Percentiles rank a stretch among this genome's conserved stretches.
phyloP scores from a whole-genome alignment of 106 monocot genomes.

The Dioscorea dumetorum region DNA sequence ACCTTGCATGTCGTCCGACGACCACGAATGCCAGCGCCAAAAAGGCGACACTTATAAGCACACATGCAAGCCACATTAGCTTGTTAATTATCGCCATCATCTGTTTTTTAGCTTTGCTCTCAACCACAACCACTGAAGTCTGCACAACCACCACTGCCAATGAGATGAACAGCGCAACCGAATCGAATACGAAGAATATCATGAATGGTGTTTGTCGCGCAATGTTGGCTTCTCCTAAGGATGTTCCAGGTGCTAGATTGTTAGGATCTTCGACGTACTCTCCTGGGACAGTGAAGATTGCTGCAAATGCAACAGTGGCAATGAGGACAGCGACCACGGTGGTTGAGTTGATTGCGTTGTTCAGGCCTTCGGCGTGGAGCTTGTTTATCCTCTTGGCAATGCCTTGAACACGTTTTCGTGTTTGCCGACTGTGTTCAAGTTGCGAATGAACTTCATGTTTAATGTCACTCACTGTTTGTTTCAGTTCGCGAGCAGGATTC shows the following conservation, averaged over 20 bases:
- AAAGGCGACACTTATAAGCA: conserved; percentile 63
- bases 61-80: conserved; percentile 90
- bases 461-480: conserved; percentile 80
- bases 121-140: conserved; percentile 82
- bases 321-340: conserved; percentile 91
- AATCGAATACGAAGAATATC: conserved; percentile 88
- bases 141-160: conserved; percentile 91
- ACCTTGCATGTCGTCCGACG: conserved; percentile 42
- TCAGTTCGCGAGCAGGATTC: conserved; percentile 54
- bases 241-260: conserved; percentile 24
- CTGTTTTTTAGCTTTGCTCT: conserved; percentile 79
- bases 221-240: conserved; percentile 71
- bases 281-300: conserved; percentile 81
- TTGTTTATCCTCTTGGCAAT: conserved; percentile 78
- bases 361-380: conserved; percentile 77
- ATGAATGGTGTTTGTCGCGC: conserved; percentile 55
- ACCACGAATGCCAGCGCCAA: conserved; percentile 73
- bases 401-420: conserved; percentile 56
- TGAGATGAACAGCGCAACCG: conserved; percentile 80
- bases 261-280: conserved; percentile 41
- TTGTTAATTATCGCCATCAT: conserved; percentile 97
- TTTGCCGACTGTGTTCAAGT: conserved; percentile 74
- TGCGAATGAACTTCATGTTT: conserved; percentile 89
- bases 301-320: conserved; percentile 86
- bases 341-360: conserved; percentile 94